Base-by-base conservation (phyloP, 495 filamentous ascomycete species). In the Echria macrotheca region DNA sequence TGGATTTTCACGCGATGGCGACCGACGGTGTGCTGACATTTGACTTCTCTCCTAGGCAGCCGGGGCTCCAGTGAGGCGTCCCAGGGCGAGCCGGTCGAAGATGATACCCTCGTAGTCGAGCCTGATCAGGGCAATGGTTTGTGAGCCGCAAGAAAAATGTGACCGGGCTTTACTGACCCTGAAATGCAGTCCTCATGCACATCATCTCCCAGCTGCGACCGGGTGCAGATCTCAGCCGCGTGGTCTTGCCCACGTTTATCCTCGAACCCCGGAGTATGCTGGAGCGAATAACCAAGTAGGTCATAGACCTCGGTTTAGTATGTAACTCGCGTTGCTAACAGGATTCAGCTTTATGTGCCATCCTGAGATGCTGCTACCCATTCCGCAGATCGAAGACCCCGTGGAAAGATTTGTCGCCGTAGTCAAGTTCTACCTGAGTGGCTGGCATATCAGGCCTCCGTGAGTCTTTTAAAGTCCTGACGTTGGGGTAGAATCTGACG, bases 401-500 rank as follows among this genome's bases (percentile, higher is more conserved):
- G 74, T 91, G 32, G 70, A 91, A 57, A 80, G 93, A 59, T 99
- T 99, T 63, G 80, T 99, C 4, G 84, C 88, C 0, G 93, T 99
- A 8, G 84, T 96, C 54, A 96, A 94, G 63, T 97, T 99, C 65
- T 99, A 99, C 66, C 69, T 99, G 43, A 95, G 89, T 64, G 93
- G 93, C 52, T 99, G 93, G 93, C 93, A 99, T 66, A 96, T 99
- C 65, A 94, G 91, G 68, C 91, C 93, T 51, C 87, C 88, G 91
- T 95, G 83, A 54, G 85, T 77, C 26, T 38, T 44, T 18, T n/a
- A n/a, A n/a, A n/a, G n/a, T n/a, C n/a, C n/a, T n/a, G n/a, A n/a
- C n/a, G n/a, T n/a, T n/a, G n/a, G n/a, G n/a, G n/a, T n/a, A n/a
- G n/a, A n/a, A n/a, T n/a, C n/a, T n/a, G n/a, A n/a, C n/a, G n/a